phyloP scores from a whole-genome alignment of 73 alveolate species.

The Stentor coeruleus region DNA sequence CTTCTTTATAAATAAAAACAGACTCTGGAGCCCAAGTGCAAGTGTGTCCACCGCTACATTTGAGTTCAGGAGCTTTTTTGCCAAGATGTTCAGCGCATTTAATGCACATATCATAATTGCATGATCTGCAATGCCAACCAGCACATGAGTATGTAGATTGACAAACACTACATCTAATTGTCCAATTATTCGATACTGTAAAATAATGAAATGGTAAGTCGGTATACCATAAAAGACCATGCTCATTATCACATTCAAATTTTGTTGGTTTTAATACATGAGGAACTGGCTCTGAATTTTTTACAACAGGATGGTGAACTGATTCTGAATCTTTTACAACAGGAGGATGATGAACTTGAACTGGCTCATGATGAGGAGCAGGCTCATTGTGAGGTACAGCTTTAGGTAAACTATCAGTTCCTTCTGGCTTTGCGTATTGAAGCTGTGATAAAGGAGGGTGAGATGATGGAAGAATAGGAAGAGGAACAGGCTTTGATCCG shows the following conservation, averaged over 20 bases:
- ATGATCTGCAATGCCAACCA: background rate
- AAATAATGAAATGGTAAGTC: background rate
- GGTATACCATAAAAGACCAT: background rate
- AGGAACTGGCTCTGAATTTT: background rate
- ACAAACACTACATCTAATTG: background rate
- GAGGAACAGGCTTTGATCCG: too few relatives aligned
- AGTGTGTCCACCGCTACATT: background rate
- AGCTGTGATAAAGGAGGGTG: too few relatives aligned
- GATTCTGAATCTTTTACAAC: background rate
- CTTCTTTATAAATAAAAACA: background rate
- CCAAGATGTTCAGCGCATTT: background rate
- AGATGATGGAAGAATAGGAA: too few relatives aligned
- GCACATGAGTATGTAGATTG: background rate
- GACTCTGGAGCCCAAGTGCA: background rate
- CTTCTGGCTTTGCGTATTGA: too few relatives aligned
- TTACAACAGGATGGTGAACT: background rate
- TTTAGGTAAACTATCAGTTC: too few relatives aligned
- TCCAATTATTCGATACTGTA: background rate
- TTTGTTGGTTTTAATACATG: background rate
- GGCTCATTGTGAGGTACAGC: too few relatives aligned
- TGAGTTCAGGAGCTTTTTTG: background rate
- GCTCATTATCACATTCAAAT: background rate
- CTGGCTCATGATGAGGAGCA: too few relatives aligned
- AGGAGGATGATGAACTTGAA: too few relatives aligned
- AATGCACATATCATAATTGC: background rate